Conservation (phyloP, 2,329 filamentous ascomycete species). For the Paradendryphiella salina region DNA sequence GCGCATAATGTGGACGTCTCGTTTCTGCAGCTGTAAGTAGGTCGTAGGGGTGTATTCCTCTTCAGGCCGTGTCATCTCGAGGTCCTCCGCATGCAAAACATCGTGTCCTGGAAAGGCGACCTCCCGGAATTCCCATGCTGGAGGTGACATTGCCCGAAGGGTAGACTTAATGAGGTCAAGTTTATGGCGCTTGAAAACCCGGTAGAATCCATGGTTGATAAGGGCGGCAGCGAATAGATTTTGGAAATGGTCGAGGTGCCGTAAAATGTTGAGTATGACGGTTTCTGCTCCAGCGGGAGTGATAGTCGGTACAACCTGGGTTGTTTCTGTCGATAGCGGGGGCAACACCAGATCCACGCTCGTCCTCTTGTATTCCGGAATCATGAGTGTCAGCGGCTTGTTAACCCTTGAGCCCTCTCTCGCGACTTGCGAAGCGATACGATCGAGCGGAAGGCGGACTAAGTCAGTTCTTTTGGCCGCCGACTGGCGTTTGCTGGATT, state of each 20-base stretch:
- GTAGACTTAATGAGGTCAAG: conserved; percentile 57
- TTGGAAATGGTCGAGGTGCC: conserved; percentile 53
- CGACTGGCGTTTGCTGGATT: conserved; percentile 49
- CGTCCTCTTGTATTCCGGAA: conserved; percentile 27
- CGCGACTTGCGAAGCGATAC: conserved; percentile 39
- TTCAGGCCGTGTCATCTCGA: conserved; percentile 51
- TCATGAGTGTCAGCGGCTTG: conserved; percentile 30
- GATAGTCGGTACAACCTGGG: conserved; percentile 39
- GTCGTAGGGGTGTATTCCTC: conserved; percentile 58
- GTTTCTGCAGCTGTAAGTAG: conserved; percentile 57
- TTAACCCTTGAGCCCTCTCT: conserved; percentile 22
- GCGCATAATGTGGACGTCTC: conserved; percentile 58
- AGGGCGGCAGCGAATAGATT: conserved; percentile 60
- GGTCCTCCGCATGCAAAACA: conserved; percentile 46
- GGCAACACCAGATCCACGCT: conserved; percentile 29
- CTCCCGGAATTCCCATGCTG: conserved; percentile 64
- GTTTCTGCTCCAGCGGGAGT: conserved; percentile 52
- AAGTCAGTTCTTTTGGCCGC: conserved; percentile 24
- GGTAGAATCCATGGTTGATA: conserved; percentile 61
- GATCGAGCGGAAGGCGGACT: conserved; percentile 32
- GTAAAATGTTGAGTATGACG: conserved; percentile 58
- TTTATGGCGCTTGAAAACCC: conserved; percentile 61
- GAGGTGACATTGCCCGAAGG: conserved; percentile 58
- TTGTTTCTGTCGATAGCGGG: conserved; percentile 23
- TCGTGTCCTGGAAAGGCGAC: conserved; percentile 58